Conservation (phyloP, 768 basidiomycete genomes). For the Russula sp. region DNA sequence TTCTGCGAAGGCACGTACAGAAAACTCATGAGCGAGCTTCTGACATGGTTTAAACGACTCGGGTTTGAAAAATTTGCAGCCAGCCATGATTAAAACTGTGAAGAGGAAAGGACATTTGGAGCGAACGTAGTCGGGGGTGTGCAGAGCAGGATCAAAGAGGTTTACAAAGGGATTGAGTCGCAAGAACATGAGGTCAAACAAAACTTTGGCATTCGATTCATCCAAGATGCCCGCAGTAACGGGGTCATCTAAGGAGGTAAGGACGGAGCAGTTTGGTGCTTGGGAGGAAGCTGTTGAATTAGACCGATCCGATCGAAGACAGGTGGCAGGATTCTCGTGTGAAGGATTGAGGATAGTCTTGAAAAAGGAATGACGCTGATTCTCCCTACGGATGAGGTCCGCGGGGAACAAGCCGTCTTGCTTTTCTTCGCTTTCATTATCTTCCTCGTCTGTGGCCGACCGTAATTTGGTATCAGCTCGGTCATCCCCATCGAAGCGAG, state of each 20-base stretch:
- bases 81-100: constrained; percentile 77
- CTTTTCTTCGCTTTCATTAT: constrained; percentile 53
- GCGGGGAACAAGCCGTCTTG: constrained; percentile 68
- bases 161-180: constrained; percentile 88
- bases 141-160: constrained; percentile 82
- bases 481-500: constrained; percentile 19
- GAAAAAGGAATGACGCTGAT: constrained; percentile 71
- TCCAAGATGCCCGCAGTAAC: constrained; percentile 64
- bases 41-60: constrained; percentile 62
- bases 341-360: constrained; percentile 76
- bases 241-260: constrained; percentile 51
- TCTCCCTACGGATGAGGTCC: constrained; percentile 67
- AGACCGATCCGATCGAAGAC: constrained; percentile 34
- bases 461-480: constrained; percentile 15
- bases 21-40: constrained; percentile 65
- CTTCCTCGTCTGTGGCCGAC: constrained; percentile 49
- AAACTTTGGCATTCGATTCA: constrained; percentile 60
- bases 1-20: constrained; percentile 72
- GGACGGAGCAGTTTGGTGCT: constrained; percentile 6
- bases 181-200: constrained; percentile 75
- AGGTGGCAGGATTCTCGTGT: constrained; percentile 36
- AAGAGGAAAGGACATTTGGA: constrained; percentile 77
- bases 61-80: constrained; percentile 77
- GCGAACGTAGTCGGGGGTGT: constrained; percentile 76
- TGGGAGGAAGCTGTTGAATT: constrained; percentile 27